Base-by-base conservation (phyloP, 23 red algal species). In the Gracilaria domingensis region DNA sequence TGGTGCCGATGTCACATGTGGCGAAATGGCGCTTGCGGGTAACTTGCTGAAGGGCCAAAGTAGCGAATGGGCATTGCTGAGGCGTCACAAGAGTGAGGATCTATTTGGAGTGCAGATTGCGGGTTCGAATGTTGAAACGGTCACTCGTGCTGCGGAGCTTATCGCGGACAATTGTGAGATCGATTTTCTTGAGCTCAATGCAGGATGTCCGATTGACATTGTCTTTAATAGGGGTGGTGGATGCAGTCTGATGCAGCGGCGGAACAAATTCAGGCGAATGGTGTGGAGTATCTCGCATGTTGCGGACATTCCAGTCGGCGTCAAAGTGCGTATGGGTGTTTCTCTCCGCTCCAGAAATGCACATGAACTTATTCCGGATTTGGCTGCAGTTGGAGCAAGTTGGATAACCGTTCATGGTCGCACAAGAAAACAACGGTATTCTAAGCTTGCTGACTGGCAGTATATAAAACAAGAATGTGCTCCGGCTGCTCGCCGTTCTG, bases 31-130 rank as follows among this genome's bases (percentile, higher is more conserved):
- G 47, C 38, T 94, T 11, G 89, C 95, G 12, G 50, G 33, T 7
- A 91, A 98, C 60, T 60, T 98, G 49, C 80, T 98, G 25, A 72
- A 98, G 75, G 95, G 95, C 33, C 80, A 94, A 79, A 73, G 56
- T 50, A 82, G 71, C 24, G 95, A 98, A 70, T 98, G 95, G 95
- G 95, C 95, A 26, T 59, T 98, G 23, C 82, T 98, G 32, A 56
- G 95, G 0, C 84, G 95, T 54, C 95, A 98, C 44, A 83, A 83
- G 66, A 74, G 55, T 17, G 95, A 98, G 60, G 90, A 94, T 35
- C 14, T 98, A 12, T 98, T 98, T 72, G 95, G 95, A 29, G 90
- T 98, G 60, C 95, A 98, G 53, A 61, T 98, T 12, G 95, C 95
- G 18, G 95, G 95, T 2, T 91, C 86, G 20, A 89, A 90, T 36